A percentile compares a stretch with the other conserved stretches of the same genome.
These are phyloP conservation scores for Ulmus americana DNA, from an alignment of 331 rosid genomes.

Conservation along the genomic window DNA sequence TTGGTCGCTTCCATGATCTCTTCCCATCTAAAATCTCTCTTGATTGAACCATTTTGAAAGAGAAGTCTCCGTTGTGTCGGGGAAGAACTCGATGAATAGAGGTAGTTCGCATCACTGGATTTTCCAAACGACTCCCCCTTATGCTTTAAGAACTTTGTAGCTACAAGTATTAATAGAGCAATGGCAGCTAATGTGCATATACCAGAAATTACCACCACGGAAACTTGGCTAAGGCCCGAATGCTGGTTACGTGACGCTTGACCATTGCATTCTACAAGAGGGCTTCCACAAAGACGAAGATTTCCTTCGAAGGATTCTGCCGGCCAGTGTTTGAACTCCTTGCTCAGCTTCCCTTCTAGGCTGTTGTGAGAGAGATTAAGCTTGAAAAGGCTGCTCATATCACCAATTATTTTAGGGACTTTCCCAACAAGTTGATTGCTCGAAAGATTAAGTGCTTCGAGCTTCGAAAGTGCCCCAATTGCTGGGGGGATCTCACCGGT, in stretches of 20 bases:
- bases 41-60: slow-evolving; percentile 49
- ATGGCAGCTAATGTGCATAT: slow-evolving; percentile 56
- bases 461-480: slow-evolving; percentile 47
- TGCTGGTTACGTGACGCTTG: slow-evolving; percentile 21
- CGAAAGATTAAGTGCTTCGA: slow-evolving; percentile 76
- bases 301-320: slow-evolving; percentile 59
- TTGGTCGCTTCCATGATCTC: slow-evolving; percentile 77
- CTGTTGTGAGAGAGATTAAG: slow-evolving; percentile 70
- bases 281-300: slow-evolving; percentile 57
- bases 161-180: slow-evolving; percentile 42
- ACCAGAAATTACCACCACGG: slow-evolving; percentile 50
- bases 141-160: slow-evolving; percentile 37
- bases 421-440: slow-evolving; percentile 64
- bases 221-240: slow-evolving; percentile 39
- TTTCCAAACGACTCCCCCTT: slow-evolving; percentile 35
- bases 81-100: slow-evolving; percentile 65
- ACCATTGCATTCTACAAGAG: slow-evolving; percentile 42
- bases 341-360: slow-evolving; percentile 56
- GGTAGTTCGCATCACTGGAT: slow-evolving; percentile 48
- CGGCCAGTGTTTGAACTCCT: slow-evolving; percentile 63
- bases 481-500: slow-evolving; percentile 64
- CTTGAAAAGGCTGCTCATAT: slow-evolving; percentile 75
- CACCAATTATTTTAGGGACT: slow-evolving; percentile 60
- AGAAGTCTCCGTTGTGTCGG: slow-evolving; percentile 53
- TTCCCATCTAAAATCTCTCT: slow-evolving; percentile 64